A percentile compares a stretch with the other conserved stretches of the same genome.
Conservation (phyloP, 805 yeast species). For the Sugiyamaella boreocaroliniensis region DNA sequence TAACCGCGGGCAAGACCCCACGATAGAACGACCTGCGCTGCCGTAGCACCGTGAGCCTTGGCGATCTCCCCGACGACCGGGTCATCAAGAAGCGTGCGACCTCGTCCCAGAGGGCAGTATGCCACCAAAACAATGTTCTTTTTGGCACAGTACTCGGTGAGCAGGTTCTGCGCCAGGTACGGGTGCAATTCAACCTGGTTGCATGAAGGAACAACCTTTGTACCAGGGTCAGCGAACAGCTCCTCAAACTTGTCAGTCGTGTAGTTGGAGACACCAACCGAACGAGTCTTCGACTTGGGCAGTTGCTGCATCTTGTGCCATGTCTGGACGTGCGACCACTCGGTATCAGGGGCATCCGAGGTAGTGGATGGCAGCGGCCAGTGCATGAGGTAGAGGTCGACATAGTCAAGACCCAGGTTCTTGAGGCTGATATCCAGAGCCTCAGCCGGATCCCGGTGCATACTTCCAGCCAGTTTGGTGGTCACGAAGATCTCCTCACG, state of each 20-base stretch:
- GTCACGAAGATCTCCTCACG: constrained; percentile 53
- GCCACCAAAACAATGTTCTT: constrained; percentile 59
- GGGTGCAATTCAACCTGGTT: constrained; percentile 78
- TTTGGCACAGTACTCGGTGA: constrained; percentile 44
- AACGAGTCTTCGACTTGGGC: constrained; percentile 43
- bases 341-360: constrained; percentile 18
- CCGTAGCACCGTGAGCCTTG: constrained; percentile 43
- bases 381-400: constrained; percentile 61
- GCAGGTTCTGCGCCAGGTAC: constrained; percentile 53
- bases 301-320: constrained; percentile 59
- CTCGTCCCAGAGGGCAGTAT: constrained; percentile 65
- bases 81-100: constrained; percentile 46
- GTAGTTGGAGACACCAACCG: constrained; percentile 74
- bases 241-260: constrained; percentile 45
- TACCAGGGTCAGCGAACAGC: constrained; percentile 36
- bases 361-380: constrained; percentile 47
- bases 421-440: constrained; percentile 48
- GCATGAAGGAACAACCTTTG: constrained; percentile 51
- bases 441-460: constrained; percentile 34
- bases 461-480: constrained; percentile 52
- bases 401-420: constrained; percentile 50
- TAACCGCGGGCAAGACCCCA: constrained; percentile 60
- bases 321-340: constrained; percentile 40
- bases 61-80: constrained; percentile 49
- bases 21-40: constrained; percentile 54